phyloP scores from a whole-genome alignment of 495 filamentous ascomycete species.

The Penicillium ucsense region DNA sequence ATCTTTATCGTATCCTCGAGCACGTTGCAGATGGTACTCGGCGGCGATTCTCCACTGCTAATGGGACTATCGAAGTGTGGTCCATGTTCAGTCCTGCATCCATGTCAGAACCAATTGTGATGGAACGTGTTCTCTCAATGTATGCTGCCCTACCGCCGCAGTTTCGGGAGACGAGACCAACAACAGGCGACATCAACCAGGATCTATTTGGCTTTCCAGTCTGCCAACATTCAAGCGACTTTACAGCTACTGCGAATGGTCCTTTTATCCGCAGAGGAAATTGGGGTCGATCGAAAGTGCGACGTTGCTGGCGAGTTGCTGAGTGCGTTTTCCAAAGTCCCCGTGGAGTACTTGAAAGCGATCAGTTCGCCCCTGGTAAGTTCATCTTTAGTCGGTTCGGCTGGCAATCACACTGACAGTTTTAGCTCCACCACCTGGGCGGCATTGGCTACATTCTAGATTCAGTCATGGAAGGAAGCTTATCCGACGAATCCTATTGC shows the following conservation, averaged over 20 bases:
- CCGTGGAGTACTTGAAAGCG: conserved; percentile 33
- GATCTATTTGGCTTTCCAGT: conserved; percentile 42
- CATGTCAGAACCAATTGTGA: conserved; percentile 22
- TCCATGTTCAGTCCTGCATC: conserved; percentile 16
- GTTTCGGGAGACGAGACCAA: conserved; percentile 27
- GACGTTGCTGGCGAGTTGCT: conserved; percentile 38
- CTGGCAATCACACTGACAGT: neutral
- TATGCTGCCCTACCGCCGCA: conserved; percentile 27
- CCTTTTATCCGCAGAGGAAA: conserved; percentile 32
- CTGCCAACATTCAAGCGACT: conserved; percentile 44
- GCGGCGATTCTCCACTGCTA: conserved; percentile 18
- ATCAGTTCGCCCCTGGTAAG: conserved; percentile 40
- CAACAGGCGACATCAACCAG: conserved; percentile 20
- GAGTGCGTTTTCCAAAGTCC: conserved; percentile 34
- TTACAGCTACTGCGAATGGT: conserved; percentile 42
- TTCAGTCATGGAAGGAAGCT: conserved; percentile 38
- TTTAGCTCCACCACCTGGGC: conserved; percentile 36
- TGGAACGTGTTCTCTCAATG: conserved; percentile 30
- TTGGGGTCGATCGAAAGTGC: conserved; percentile 36
- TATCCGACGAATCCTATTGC: conserved; percentile 36
- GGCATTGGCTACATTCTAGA: conserved; percentile 41
- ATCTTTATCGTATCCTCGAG: conserved; percentile 42
- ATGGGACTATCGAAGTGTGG: conserved; percentile 21
- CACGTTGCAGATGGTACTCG: conserved; percentile 29
- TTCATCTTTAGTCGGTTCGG: neutral